Conservation (phyloP, 805 yeast genomes). For the Babjeviella inositovora region DNA sequence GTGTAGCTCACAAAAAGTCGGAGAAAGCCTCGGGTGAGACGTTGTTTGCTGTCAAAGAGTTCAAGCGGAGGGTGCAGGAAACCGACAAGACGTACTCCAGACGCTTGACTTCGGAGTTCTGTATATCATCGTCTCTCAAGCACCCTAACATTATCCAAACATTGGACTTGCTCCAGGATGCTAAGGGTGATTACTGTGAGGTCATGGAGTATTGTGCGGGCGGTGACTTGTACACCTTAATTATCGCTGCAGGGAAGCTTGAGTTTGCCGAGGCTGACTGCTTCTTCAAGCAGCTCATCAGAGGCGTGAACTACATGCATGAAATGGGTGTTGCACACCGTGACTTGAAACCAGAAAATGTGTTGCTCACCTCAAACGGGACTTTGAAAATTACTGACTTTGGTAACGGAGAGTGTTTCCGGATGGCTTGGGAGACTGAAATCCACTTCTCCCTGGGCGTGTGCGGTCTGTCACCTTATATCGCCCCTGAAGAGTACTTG, state of each 20-base stretch:
- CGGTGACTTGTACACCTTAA: slow-evolving; percentile 64
- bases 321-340: slow-evolving; percentile 82
- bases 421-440: slow-evolving; percentile 71
- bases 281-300: slow-evolving; percentile 68
- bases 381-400: slow-evolving; percentile 73
- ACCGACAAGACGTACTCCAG: slow-evolving; percentile 51
- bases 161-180: slow-evolving; percentile 63
- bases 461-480: slow-evolving; percentile 79
- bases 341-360: slow-evolving; percentile 80
- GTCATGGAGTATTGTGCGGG: slow-evolving; percentile 79
- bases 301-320: slow-evolving; percentile 83
- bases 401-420: slow-evolving; percentile 72
- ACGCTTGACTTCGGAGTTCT: slow-evolving; percentile 68
- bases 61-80: slow-evolving; percentile 45
- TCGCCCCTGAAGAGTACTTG: slow-evolving; percentile 75
- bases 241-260: slow-evolving; percentile 61
- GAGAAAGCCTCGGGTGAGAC: slow-evolving; percentile 19
- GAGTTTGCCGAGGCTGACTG: slow-evolving; percentile 83
- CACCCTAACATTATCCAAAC: slow-evolving; percentile 70
- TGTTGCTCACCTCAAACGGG: slow-evolving; percentile 60
- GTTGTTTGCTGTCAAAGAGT: slow-evolving; percentile 79
- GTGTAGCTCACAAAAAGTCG: slow-evolving; percentile 64
- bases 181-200: slow-evolving; percentile 70
- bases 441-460: slow-evolving; percentile 60
- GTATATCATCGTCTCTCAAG: slow-evolving; percentile 64